These are phyloP conservation scores for Omphalotus guepiniiformis DNA, from an alignment of 768 basidiomycete genomes.

Conservation along the genomic window DNA sequence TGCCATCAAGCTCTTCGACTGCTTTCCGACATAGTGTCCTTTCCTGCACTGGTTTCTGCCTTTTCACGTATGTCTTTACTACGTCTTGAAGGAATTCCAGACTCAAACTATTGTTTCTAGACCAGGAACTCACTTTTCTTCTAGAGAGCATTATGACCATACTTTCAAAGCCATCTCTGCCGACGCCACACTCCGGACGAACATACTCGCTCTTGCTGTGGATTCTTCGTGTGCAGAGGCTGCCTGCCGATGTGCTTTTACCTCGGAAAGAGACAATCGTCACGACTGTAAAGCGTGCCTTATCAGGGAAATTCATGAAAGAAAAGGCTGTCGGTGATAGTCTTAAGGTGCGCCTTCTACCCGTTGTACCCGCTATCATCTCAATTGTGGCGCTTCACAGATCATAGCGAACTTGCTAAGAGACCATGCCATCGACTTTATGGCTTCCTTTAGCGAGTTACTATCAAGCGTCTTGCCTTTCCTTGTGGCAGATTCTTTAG, in stretches of 20 bases:
- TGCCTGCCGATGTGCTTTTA: constrained; percentile 38
- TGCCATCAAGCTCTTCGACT: constrained; percentile 52
- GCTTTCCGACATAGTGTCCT: constrained; percentile 47
- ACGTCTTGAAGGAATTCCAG: too few relatives aligned
- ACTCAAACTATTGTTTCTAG: constrained; percentile 24
- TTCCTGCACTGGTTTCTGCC: constrained; percentile 36
- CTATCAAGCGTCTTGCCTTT: constrained; percentile 35
- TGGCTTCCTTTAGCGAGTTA: constrained; percentile 43
- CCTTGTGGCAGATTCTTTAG: constrained; percentile 24
- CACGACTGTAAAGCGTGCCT: constrained; percentile 29
- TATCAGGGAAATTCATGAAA: constrained; percentile 24
- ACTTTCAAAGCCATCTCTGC: constrained; percentile 28
- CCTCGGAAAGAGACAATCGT: constrained; percentile 27
- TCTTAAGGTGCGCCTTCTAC: constrained; percentile 23
- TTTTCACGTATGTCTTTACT: constrained; percentile 45
- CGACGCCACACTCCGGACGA: constrained; percentile 40
- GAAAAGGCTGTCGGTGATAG: constrained; percentile 18
- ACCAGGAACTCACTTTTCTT: constrained; percentile 37
- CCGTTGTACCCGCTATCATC: neutral
- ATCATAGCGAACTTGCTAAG: constrained; percentile 31
- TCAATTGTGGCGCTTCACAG: constrained; percentile 17
- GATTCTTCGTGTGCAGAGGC: constrained; percentile 44
- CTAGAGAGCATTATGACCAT: constrained; percentile 43
- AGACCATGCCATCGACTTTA: constrained; percentile 41
- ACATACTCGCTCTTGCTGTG: constrained; percentile 38